phyloP scores from a whole-genome alignment of 2,329 filamentous ascomycete genomes.

The Plenodomus biglobosus region DNA sequence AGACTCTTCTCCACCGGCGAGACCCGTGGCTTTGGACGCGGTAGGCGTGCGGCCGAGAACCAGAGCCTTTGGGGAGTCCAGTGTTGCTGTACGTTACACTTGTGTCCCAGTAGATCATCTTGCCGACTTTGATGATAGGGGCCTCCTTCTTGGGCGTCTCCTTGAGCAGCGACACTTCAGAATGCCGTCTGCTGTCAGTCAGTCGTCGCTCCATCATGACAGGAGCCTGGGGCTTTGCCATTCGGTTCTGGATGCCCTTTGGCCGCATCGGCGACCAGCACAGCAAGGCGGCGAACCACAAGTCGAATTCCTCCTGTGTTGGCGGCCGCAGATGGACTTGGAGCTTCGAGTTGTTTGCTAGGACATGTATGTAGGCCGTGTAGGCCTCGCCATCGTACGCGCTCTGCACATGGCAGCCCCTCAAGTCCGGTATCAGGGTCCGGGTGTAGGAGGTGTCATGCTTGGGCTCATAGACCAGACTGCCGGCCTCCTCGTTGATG shows the following conservation, averaged over 20 bases:
- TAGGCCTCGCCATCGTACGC: slow-evolving; percentile 51
- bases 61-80: slow-evolving; percentile 36
- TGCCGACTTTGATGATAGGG: slow-evolving; percentile 84
- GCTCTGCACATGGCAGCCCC: slow-evolving; percentile 68
- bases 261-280: slow-evolving; percentile 79
- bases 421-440: slow-evolving; percentile 70
- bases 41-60: slow-evolving; percentile 54
- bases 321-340: slow-evolving; percentile 68
- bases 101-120: slow-evolving; percentile 71
- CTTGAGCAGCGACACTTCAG: slow-evolving; percentile 59
- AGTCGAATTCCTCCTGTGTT: slow-evolving; percentile 67
- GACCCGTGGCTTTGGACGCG: slow-evolving; percentile 60
- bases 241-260: slow-evolving; percentile 56
- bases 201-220: slow-evolving; percentile 40
- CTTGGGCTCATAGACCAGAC: slow-evolving; percentile 72
- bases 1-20: slow-evolving; percentile 81
- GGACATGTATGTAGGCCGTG: slow-evolving; percentile 54
- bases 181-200: slow-evolving; percentile 50
- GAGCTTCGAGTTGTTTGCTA: slow-evolving; percentile 57
- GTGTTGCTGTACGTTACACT: slow-evolving; percentile 55
- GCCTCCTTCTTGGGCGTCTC: slow-evolving; percentile 68
- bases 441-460: slow-evolving; percentile 64
- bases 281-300: slow-evolving; percentile 77
- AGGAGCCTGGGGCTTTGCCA: slow-evolving; percentile 53
- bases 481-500: slow-evolving; percentile 74